Evolutionary conservation across 768 basidiomycete species (phyloP), one percentile per base, ranked within the genome.

Genomic region (Aureoboletus auriporus): DNA sequence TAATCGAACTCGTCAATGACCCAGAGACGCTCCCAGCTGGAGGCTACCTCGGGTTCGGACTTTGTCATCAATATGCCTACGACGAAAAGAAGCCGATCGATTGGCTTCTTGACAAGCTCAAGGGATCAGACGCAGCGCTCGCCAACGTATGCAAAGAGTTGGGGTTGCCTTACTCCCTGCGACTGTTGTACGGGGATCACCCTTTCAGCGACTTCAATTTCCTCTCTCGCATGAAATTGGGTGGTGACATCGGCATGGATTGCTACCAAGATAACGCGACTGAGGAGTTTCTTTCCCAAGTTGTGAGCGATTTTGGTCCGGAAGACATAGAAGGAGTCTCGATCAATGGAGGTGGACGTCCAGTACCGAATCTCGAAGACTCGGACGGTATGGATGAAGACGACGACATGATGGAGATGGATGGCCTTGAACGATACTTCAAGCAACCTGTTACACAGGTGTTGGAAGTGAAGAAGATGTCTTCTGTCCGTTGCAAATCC

Each of bases 1-100:
- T 39, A 23, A 31, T 47, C 11, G 26, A 42, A 29, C 61, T 69
- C 39, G 58, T 68, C 28, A 39, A 42, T 4, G 57, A 68, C 36
- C 50, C 60, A 1, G 17, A 34, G 2, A 65, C 69, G 39, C 54
- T 71, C 12, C 66, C 65, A 0, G 29, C 50, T 0, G 71, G 71
- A 3, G 69, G 70, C 5, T 54, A 60, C 12, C 49, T 75, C 10
- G 71, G 66, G 2, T 70, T 71, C 37, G 69, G 68, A 0, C 62
- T 74, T 6, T 46, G 53, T 4, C 63, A 72, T 47, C 50, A 60
- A 27, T 75, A 75, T 39, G 39, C 16, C 9, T 44, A 23, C 27
- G 43, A 40, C 23, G 31, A 40, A 9, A 41, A 17, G 6, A 47
- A 47, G 29, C 49, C 34, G 1, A 41, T 42, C 31, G 39, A 39